Evolutionary conservation across 768 basidiomycete species (phyloP).

Genomic region (Boletellus emodensis): DNA sequence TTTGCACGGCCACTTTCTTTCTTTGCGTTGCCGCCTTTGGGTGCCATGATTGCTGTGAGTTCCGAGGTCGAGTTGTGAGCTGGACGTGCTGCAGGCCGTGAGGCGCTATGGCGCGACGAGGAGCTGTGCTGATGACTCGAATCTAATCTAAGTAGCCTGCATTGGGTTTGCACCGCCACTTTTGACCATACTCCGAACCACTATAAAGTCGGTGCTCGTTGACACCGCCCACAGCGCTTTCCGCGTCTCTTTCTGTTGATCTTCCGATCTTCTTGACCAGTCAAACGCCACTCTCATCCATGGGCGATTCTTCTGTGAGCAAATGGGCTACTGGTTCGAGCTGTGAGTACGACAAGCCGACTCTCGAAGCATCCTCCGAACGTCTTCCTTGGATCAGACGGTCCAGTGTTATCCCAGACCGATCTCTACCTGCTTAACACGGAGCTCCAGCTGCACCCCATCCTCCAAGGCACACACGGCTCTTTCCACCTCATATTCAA

Average conservation of each 20-base stretch:
- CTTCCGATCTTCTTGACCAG: background rate
- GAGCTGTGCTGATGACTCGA: slow-evolving; percentile 16
- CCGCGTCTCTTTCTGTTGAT: background rate
- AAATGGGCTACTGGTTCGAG: slow-evolving; percentile 37
- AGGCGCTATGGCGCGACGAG: background rate
- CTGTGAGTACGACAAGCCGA: slow-evolving; percentile 25
- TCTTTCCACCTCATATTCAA: slow-evolving; percentile 70
- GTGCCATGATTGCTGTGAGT: slow-evolving; percentile 55
- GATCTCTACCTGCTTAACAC: slow-evolving; percentile 76
- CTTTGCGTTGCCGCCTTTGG: slow-evolving; percentile 87
- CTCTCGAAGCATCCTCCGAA: background rate
- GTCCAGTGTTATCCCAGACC: slow-evolving; percentile 73
- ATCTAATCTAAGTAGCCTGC: slow-evolving; percentile 24
- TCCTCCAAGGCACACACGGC: slow-evolving; percentile 48
- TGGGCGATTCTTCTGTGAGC: slow-evolving; percentile 28
- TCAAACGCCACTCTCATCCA: slow-evolving; percentile 9
- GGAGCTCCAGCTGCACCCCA: slow-evolving; percentile 69
- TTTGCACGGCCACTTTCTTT: slow-evolving; percentile 87
- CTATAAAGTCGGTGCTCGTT: slow-evolving; percentile 3
- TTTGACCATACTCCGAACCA: slow-evolving; percentile 2
- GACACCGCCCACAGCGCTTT: background rate
- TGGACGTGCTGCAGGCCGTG: background rate
- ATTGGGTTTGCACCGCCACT: slow-evolving; percentile 23
- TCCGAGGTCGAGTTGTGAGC: slow-evolving; percentile 7
- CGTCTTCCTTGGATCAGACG: slow-evolving; percentile 44